These are phyloP conservation scores for Saccharomycopsis hybrid DNA, from an alignment of 1,139 yeast species.

Conservation along the genomic window DNA sequence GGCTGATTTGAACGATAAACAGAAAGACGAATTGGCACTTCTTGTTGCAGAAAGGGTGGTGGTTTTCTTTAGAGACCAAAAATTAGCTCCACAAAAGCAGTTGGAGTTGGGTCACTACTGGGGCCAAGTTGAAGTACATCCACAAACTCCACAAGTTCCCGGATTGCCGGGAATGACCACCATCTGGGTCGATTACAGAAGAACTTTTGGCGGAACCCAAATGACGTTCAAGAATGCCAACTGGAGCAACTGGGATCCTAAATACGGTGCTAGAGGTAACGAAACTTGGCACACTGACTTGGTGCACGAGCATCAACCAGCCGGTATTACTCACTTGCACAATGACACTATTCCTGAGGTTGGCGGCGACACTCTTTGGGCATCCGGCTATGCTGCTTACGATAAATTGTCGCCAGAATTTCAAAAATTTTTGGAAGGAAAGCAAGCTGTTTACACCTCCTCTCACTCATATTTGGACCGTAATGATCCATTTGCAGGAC, in stretches of 20 bases:
- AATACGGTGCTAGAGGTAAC: constrained; percentile 24
- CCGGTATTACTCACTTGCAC: constrained; percentile 43
- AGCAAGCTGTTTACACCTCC: constrained; percentile 40
- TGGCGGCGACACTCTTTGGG: constrained; percentile 48
- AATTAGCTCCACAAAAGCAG: constrained; percentile 40
- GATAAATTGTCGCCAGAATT: constrained; percentile 45
- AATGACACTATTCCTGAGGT: constrained; percentile 39
- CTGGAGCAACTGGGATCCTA: constrained; percentile 4
- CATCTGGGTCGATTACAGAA: constrained; percentile 35
- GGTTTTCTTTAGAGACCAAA: constrained; percentile 43
- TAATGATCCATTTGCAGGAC: constrained; percentile 39
- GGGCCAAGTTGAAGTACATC: constrained; percentile 44
- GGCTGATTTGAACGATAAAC: constrained; percentile 42
- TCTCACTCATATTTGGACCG: constrained; percentile 40
- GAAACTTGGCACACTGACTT: constrained; percentile 43
- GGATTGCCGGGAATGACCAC: constrained; percentile 43
- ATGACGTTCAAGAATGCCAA: constrained; percentile 12
- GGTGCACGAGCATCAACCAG: constrained; percentile 43
- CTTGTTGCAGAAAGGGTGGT: constrained; percentile 47
- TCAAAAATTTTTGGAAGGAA: constrained; percentile 43
- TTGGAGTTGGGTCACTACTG: constrained; percentile 39
- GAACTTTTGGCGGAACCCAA: constrained; percentile 1
- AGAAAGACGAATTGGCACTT: constrained; percentile 47
- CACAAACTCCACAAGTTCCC: constrained; percentile 39
- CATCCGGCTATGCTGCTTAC: constrained; percentile 45